Base-by-base conservation (phyloP, 2,329 filamentous ascomycete species). In the Trichophyton equinum region DNA sequence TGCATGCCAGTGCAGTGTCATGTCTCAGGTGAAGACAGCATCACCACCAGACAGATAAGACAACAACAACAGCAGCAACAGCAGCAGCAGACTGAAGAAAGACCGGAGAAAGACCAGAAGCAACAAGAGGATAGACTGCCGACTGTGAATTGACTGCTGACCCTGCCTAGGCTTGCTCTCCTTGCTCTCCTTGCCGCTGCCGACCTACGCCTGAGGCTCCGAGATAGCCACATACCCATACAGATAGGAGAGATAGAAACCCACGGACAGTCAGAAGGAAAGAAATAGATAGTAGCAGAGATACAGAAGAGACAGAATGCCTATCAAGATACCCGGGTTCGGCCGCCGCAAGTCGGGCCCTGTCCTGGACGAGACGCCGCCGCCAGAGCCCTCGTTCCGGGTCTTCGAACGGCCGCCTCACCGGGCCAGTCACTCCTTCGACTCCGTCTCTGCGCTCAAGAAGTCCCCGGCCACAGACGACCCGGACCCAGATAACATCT, bases 261-360 rank as follows among this genome's bases (percentile, higher is more conserved):
- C 27, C 27, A 30, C 27, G 27, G 6, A 30, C 6, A 30, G 6
- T 5, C 27, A 30, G 27, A 30, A 30, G 27, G 27, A 30, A 27
- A 30, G 42, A 20, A 7, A 15, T n/a, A 46, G 18, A n/a, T 3
- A 46, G 11, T 1, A 13, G 13, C 40, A 36, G 33, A 13, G 1
- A n/a, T 1, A 1, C 40, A 36, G 33, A 13, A 13, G 11, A 38
- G 9, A 13, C 40, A 46, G 18, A 9, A 82, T 82, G 79, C 80
- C 80, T 68, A 81, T 81, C 69, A 81, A 82, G 70, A 71, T 80
- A 57, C 78, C 80, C 58, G 72, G 74, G 62, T 81, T 82, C 67
- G 71, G 72, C 65, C 76, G 79, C 67, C 78, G 80, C 66, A 81
- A 81, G 71, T 82, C 79, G 62, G 79, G 78, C 56, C 80, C 81